A percentile compares a stretch with the other conserved stretches of the same genome.
phyloP scores from a whole-genome alignment of 1,139 yeast genomes.

The Cylindricascospora bacillispora region DNA sequence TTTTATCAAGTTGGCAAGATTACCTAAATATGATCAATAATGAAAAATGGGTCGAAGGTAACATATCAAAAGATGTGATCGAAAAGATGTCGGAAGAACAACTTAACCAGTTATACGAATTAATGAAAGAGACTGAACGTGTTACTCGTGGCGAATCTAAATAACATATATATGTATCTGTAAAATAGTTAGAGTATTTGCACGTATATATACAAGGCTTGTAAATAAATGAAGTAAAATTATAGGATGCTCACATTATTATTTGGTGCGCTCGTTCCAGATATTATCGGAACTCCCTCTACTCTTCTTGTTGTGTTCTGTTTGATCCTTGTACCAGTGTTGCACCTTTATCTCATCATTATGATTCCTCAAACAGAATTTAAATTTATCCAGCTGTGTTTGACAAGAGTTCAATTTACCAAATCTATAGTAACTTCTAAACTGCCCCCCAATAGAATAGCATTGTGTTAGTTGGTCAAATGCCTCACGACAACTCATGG shows the following conservation, averaged over 20 bases:
- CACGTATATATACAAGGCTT: too few relatives aligned
- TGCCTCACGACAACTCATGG: conserved; percentile 65
- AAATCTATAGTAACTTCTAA: conserved; percentile 67
- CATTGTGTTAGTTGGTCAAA: conserved; percentile 79
- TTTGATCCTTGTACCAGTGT: conserved; percentile 52
- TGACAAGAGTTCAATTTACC: conserved; percentile 67
- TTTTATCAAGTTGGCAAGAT: conserved; percentile 89
- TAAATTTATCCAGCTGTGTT: conserved; percentile 58
- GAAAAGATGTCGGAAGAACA: conserved; percentile 88
- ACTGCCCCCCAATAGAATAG: conserved; percentile 82
- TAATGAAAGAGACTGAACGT: conserved; percentile 46
- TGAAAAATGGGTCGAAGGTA: conserved; percentile 65
- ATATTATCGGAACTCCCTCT: conserved; percentile 71
- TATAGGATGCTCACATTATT: too few relatives aligned
- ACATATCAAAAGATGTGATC: conserved; percentile 50
- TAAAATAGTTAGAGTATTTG: too few relatives aligned
- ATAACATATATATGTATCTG: too few relatives aligned
- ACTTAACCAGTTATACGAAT: conserved; percentile 66
- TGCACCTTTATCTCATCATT: conserved; percentile 47
- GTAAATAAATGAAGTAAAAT: too few relatives aligned
- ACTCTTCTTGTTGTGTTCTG: conserved; percentile 42
- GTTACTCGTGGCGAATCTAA: conserved; percentile 2
- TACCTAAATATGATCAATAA: conserved; percentile 62
- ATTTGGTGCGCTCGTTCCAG: conserved; percentile 56
- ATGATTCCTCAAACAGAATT: conserved; percentile 59